phyloP scores from a whole-genome alignment of 2,329 filamentous ascomycete species.

The Beauveria asiatica region DNA sequence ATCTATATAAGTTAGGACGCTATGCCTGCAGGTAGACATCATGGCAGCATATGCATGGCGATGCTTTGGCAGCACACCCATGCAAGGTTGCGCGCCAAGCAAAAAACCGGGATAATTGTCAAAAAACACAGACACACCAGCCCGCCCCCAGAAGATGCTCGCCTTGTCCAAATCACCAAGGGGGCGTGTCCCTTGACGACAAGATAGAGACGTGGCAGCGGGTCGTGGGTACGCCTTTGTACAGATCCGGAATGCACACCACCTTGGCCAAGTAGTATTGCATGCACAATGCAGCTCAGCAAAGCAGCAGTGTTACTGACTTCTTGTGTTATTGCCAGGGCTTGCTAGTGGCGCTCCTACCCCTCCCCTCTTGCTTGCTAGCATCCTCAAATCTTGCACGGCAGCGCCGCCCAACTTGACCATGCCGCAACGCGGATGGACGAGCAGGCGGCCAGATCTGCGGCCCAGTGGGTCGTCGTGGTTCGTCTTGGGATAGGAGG shows the following conservation, averaged over 20 bases:
- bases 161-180: not conserved
- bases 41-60: not conserved
- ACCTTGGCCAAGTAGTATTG: constrained; percentile 7
- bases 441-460: constrained; percentile 26
- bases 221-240: constrained; percentile 9
- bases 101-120: not conserved
- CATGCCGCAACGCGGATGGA: not conserved
- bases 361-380: not conserved
- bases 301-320: constrained; percentile 19
- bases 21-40: not conserved
- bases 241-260: constrained; percentile 10
- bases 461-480: constrained; percentile 32
- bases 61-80: not conserved
- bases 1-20: not conserved
- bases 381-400: not conserved
- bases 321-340: constrained; percentile 21
- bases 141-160: constrained; percentile 1
- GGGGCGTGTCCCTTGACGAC: not conserved
- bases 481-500: constrained; percentile 24
- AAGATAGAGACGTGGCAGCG: constrained; percentile 9
- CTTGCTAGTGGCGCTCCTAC: constrained; percentile 12
- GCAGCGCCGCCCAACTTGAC: constrained; percentile 7
- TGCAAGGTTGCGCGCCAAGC: constrained; percentile 1
- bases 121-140: not conserved
- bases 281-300: constrained; percentile 15